These are phyloP conservation scores for Conticribra weissflogii DNA, from an alignment of 108 stramenopile species.

Conservation along the genomic window DNA sequence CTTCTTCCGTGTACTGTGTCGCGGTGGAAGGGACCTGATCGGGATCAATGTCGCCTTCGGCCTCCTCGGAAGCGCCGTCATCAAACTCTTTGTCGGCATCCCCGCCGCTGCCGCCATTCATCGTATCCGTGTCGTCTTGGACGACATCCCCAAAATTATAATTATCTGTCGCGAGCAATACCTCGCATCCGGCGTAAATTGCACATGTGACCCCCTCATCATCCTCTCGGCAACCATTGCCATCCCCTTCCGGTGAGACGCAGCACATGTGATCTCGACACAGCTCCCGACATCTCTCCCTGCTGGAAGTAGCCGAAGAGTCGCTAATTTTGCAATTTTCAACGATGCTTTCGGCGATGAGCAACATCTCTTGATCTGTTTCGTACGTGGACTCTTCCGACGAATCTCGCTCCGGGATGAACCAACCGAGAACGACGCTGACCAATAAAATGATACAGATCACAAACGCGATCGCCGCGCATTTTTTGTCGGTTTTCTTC, in stretches of 20 bases:
- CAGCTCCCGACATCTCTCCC: neutral
- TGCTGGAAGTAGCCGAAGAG: neutral
- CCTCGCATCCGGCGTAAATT: neutral
- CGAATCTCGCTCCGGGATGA: neutral
- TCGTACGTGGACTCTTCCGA: neutral
- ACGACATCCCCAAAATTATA: neutral
- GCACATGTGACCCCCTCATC: neutral
- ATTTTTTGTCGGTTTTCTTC: neutral
- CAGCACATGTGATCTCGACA: neutral
- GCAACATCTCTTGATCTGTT: neutral
- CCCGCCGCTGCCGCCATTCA: neutral
- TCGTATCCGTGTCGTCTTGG: neutral
- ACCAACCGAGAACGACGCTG: neutral
- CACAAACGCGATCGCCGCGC: neutral
- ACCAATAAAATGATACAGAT: neutral
- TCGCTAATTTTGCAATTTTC: neutral
- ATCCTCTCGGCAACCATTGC: neutral
- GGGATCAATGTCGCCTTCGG: too few species aligned
- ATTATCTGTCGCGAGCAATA: neutral
- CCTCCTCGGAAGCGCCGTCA: too few species aligned
- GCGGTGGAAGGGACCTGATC: too few species aligned
- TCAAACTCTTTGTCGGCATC: neutral
- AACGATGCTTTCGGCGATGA: neutral
- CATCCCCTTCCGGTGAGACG: neutral
- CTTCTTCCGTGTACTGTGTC: too few species aligned